phyloP scores from a whole-genome alignment of 2,329 filamentous ascomycete genomes.

The Herpotrichia juniperi region DNA sequence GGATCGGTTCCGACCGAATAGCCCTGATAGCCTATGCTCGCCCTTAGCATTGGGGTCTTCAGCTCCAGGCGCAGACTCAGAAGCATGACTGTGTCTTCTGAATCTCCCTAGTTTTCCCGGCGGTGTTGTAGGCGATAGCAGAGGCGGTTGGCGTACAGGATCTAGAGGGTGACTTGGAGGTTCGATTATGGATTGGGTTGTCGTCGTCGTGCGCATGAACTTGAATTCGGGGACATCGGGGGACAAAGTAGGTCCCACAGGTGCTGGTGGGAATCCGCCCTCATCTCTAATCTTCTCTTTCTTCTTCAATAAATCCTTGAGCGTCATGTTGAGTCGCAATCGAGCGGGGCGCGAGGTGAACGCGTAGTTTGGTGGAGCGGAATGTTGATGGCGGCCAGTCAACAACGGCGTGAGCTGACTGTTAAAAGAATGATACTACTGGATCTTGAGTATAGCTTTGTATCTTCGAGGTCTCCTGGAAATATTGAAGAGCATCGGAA shows the following conservation, averaged over 20 bases:
- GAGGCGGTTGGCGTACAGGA: constrained; percentile 32
- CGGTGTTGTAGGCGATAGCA: constrained; percentile 36
- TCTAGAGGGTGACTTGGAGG: constrained; percentile 65
- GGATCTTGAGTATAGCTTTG: constrained; percentile 35
- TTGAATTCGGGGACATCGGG: constrained; percentile 67
- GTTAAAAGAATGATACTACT: constrained; percentile 19
- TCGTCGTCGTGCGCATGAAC: constrained; percentile 84
- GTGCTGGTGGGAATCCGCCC: constrained; percentile 18
- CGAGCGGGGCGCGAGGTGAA: neutral
- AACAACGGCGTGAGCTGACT: neutral
- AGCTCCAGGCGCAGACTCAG: constrained; percentile 20
- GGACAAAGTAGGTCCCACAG: constrained; percentile 29
- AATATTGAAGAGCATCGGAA: constrained; percentile 31
- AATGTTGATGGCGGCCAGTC: constrained; percentile 10
- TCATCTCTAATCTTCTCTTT: constrained; percentile 61
- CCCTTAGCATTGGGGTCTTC: constrained; percentile 17
- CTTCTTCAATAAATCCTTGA: constrained; percentile 68
- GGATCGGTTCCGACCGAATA: constrained; percentile 62
- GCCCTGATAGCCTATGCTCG: constrained; percentile 66
- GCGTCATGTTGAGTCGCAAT: constrained; percentile 52
- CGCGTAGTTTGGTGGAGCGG: constrained; percentile 14
- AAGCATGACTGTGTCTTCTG: constrained; percentile 41
- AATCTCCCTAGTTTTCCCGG: constrained; percentile 37
- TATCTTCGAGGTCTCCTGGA: constrained; percentile 36
- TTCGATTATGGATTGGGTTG: constrained; percentile 77